phyloP scores from a whole-genome alignment of 352 stramenopile genomes.

The Phytophthora pisi region DNA sequence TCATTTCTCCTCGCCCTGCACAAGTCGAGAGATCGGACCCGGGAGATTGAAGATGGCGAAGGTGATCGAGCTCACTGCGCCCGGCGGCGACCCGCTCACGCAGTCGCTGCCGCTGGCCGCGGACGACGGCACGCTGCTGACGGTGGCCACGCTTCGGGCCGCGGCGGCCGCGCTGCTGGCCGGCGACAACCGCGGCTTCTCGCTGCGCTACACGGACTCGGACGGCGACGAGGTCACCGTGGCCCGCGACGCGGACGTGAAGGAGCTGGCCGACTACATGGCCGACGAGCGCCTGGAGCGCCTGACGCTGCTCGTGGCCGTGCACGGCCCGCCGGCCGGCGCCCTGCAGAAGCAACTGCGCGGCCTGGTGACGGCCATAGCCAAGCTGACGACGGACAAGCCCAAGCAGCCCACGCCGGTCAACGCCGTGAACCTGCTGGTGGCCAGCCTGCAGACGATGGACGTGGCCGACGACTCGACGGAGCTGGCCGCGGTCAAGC shows the following conservation, averaged over 20 bases:
- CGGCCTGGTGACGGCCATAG: constrained; percentile 56
- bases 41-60: constrained; percentile 31
- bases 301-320: constrained; percentile 41
- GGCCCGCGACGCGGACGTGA: constrained; percentile 53
- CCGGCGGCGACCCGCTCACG: constrained; percentile 18
- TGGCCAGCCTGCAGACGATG: constrained; percentile 47
- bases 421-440: constrained; percentile 47
- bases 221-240: constrained; percentile 69
- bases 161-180: constrained; percentile 25
- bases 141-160: constrained; percentile 35
- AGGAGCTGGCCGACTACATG: constrained; percentile 62
- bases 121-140: constrained; percentile 18
- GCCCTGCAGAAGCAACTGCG: constrained; percentile 50
- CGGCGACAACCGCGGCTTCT: constrained; percentile 29
- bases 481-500: constrained; percentile 50
- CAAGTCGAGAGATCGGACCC: constrained; percentile 18
- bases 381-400: constrained; percentile 52
- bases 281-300: constrained; percentile 44
- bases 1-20: constrained; percentile 29
- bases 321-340: constrained; percentile 2
- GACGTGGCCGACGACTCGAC: constrained; percentile 47
- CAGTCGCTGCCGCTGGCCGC: constrained; percentile 37
- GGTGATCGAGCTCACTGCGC: constrained; percentile 33
- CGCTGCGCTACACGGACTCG: constrained; percentile 60
- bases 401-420: constrained; percentile 44